phyloP scores from a whole-genome alignment of 768 basidiomycete genomes.

The Russula olivacea region DNA sequence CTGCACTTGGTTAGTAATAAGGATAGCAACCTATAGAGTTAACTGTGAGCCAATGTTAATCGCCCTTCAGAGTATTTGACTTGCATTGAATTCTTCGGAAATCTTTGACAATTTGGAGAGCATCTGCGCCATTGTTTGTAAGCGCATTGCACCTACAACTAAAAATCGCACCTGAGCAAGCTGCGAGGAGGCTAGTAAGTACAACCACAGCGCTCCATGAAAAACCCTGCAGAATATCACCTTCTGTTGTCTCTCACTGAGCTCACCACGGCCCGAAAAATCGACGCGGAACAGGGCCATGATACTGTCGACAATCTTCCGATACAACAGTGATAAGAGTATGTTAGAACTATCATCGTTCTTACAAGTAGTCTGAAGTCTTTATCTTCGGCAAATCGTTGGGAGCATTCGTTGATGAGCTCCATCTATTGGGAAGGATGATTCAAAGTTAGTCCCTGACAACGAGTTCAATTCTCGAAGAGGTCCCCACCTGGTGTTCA shows the following conservation, averaged over 20 bases:
- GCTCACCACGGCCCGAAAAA: constrained; percentile 87
- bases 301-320: constrained; percentile 88
- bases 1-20: constrained; percentile 93
- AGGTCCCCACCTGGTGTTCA: constrained; percentile 69
- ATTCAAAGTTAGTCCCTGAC: constrained; percentile 7
- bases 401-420: constrained; percentile 81
- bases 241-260: constrained; percentile 93
- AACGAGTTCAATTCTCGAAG: neutral
- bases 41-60: constrained; percentile 3
- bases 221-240: constrained; percentile 31
- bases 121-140: constrained; percentile 48
- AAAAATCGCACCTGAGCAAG: constrained; percentile 63
- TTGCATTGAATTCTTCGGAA: constrained; percentile 85
- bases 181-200: constrained; percentile 36
- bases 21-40: constrained; percentile 60
- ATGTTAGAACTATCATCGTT: neutral
- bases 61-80: constrained; percentile 21
- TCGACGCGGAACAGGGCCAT: constrained; percentile 97
- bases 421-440: constrained; percentile 57
- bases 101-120: constrained; percentile 87
- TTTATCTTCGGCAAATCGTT: constrained; percentile 85
- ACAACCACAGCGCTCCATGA: neutral
- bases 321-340: neutral
- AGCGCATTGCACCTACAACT: neutral
- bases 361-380: constrained; percentile 66